A percentile compares a stretch with the other conserved stretches of the same genome.
Evolutionary conservation across 305 asterid species (phyloP).

Genomic region (Plantago lanceolata): DNA sequence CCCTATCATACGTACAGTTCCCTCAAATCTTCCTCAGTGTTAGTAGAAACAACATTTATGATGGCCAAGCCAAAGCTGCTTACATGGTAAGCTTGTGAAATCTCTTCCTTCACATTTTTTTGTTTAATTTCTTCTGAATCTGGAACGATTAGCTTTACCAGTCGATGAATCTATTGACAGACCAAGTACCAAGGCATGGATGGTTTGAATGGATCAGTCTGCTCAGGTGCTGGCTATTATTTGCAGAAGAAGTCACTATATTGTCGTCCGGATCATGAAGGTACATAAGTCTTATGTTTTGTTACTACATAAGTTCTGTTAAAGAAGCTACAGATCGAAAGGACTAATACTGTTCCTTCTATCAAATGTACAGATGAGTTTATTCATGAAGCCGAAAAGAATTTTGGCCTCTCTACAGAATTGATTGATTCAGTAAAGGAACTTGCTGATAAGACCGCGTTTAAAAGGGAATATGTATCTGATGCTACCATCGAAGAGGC

Average conservation of each 20-base stretch:
- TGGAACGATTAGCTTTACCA: not conserved
- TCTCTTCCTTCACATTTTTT: not conserved
- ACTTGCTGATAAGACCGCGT: slow-evolving; percentile 23
- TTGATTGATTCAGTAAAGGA: slow-evolving; percentile 47
- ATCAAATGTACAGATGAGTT: slow-evolving; percentile 37
- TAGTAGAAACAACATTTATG: slow-evolving; percentile 66
- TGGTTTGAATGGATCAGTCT: slow-evolving; percentile 58
- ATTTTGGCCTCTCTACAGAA: slow-evolving; percentile 45
- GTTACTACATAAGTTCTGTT: not conserved
- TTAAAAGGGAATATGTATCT: slow-evolving; percentile 20
- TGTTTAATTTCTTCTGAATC: not conserved
- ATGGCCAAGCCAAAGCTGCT: slow-evolving; percentile 74
- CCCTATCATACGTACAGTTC: slow-evolving; percentile 57
- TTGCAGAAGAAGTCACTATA: slow-evolving; percentile 59
- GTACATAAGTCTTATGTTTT: slow-evolving; percentile 18
- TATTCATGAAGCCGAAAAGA: slow-evolving; percentile 37
- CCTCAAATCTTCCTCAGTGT: slow-evolving; percentile 76
- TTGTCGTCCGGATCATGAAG: slow-evolving; percentile 34
- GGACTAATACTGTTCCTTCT: slow-evolving; percentile 2
- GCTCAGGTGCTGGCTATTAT: slow-evolving; percentile 78
- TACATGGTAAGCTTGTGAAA: slow-evolving; percentile 36
- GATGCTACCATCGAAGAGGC: slow-evolving; percentile 50
- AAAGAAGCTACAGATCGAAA: not conserved
- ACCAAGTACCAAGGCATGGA: slow-evolving; percentile 91
- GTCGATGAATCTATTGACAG: slow-evolving; percentile 30